A percentile compares a stretch with the other conserved stretches of the same genome.
These are phyloP conservation scores for Mortierella sp. DNA, from an alignment of 371 early-diverging fungal species.

Conservation along the genomic window DNA sequence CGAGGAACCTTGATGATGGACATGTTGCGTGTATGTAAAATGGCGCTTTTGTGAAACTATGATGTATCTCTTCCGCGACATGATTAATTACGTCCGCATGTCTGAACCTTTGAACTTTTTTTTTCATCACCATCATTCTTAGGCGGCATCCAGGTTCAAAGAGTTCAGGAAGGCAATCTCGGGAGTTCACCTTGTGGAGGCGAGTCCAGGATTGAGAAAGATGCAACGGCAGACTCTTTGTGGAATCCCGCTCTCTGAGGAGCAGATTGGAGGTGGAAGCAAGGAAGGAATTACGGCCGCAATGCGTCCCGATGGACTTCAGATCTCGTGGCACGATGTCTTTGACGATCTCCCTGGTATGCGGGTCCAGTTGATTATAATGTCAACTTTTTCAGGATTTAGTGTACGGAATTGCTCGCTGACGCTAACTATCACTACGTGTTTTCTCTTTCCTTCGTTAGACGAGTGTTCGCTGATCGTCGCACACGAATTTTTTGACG, in stretches of 20 bases:
- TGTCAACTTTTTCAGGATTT: not conserved
- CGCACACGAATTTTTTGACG: slow-evolving; percentile 98
- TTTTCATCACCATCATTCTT: not conserved
- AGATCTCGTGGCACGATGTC: slow-evolving; percentile 81
- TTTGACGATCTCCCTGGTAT: slow-evolving; percentile 77
- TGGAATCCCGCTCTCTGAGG: slow-evolving; percentile 62
- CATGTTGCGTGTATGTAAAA: slow-evolving; percentile 81
- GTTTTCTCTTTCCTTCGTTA: slow-evolving; percentile 23
- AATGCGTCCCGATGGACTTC: slow-evolving; percentile 65
- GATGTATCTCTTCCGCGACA: not conserved
- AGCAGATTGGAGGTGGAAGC: slow-evolving; percentile 49
- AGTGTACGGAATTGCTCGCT: not conserved
- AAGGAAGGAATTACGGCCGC: slow-evolving; percentile 51
- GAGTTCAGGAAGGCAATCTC: slow-evolving; percentile 73
- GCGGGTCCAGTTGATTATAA: not conserved
- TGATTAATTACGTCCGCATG: not conserved
- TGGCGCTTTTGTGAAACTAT: slow-evolving; percentile 1
- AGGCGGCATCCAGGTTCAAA: slow-evolving; percentile 78
- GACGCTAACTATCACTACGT: not conserved
- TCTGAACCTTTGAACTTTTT: not conserved
- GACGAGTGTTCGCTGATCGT: slow-evolving; percentile 75
- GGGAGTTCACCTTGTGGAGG: slow-evolving; percentile 87
- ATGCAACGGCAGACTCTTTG: slow-evolving; percentile 75
- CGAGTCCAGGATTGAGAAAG: slow-evolving; percentile 82
- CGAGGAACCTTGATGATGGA: slow-evolving; percentile 95